Evolutionary conservation across 2,329 filamentous ascomycete species (phyloP).

Genomic region (Taxawa tesnikishii): DNA sequence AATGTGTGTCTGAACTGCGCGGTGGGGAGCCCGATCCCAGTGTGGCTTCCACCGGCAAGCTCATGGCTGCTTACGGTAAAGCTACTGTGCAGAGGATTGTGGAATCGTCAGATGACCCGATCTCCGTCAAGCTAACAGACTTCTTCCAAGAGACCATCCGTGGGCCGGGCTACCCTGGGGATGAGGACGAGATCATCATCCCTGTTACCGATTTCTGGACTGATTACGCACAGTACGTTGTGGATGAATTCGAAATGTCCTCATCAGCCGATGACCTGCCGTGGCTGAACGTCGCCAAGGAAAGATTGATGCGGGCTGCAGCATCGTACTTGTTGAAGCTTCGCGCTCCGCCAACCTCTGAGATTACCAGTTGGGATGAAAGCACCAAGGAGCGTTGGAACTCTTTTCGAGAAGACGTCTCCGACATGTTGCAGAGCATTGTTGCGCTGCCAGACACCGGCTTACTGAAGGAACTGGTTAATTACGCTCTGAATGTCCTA

Average conservation of each 20-base stretch:
- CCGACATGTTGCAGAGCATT: constrained; percentile 61
- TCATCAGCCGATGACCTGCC: constrained; percentile 32
- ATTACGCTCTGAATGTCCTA: constrained; percentile 29
- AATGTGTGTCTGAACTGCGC: constrained; percentile 40
- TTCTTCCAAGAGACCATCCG: constrained; percentile 3
- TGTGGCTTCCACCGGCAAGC: constrained; percentile 53
- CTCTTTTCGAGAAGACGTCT: constrained; percentile 66
- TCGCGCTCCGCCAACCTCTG: constrained; percentile 44
- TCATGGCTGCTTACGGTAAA: constrained; percentile 59
- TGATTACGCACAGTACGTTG: constrained; percentile 54
- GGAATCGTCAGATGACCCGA: constrained; percentile 35
- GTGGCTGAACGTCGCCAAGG: constrained; percentile 49
- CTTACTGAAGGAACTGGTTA: constrained; percentile 34
- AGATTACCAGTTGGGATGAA: constrained; percentile 55
- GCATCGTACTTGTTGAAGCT: constrained; percentile 13
- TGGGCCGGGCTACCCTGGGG: constrained; percentile 53
- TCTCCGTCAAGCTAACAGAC: constrained; percentile 22
- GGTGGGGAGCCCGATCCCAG: constrained; percentile 46
- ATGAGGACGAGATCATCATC: constrained; percentile 64
- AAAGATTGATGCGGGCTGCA: constrained; percentile 46
- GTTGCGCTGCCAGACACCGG: constrained; percentile 42
- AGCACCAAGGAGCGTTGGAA: constrained; percentile 55
- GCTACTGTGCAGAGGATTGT: constrained; percentile 50
- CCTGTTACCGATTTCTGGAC: constrained; percentile 72
- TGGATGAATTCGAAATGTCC: constrained; percentile 43